These are phyloP conservation scores for Nymphaea colorata DNA, from an alignment of 164 flowering plant species.

Conservation along the genomic window DNA sequence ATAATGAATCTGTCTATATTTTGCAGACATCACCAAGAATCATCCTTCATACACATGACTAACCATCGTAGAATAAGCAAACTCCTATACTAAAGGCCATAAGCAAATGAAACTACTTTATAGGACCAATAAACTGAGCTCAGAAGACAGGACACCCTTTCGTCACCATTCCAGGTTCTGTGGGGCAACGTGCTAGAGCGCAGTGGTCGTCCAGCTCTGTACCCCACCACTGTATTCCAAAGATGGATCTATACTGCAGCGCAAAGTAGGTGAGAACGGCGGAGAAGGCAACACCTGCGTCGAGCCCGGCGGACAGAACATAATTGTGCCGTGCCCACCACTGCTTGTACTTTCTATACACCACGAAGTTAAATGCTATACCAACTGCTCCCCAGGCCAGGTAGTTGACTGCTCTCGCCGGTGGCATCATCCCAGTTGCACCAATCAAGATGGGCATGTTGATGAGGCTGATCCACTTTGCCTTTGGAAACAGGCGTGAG, in stretches of 20 bases:
- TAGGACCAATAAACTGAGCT: not conserved
- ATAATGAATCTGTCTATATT: no score
- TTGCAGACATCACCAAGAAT: no score
- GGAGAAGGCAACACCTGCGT: constrained; percentile 62
- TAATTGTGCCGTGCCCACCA: constrained; percentile 85
- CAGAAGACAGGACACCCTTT: constrained; percentile 5
- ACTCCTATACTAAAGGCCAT: no score
- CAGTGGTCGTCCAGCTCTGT: constrained; percentile 31
- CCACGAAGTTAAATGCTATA: constrained; percentile 34
- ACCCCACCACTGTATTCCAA: constrained; percentile 60
- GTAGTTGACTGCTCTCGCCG: constrained; percentile 42
- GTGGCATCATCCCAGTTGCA: constrained; percentile 30
- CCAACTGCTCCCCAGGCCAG: constrained; percentile 42
- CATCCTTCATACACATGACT: no score
- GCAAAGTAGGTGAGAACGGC: constrained; percentile 29
- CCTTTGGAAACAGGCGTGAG: constrained; percentile 27
- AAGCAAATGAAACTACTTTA: no score
- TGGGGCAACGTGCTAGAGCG: constrained; percentile 49
- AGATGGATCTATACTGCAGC: constrained; percentile 20
- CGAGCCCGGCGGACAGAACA: constrained; percentile 50
- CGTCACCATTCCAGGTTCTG: constrained; percentile 29
- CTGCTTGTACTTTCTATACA: constrained; percentile 29
- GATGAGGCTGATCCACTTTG: constrained; percentile 43
- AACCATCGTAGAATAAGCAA: no score
- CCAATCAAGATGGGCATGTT: constrained; percentile 51